These are phyloP conservation scores for Ballota nigra DNA, from an alignment of 257 asterid species.

Conservation along the genomic window DNA sequence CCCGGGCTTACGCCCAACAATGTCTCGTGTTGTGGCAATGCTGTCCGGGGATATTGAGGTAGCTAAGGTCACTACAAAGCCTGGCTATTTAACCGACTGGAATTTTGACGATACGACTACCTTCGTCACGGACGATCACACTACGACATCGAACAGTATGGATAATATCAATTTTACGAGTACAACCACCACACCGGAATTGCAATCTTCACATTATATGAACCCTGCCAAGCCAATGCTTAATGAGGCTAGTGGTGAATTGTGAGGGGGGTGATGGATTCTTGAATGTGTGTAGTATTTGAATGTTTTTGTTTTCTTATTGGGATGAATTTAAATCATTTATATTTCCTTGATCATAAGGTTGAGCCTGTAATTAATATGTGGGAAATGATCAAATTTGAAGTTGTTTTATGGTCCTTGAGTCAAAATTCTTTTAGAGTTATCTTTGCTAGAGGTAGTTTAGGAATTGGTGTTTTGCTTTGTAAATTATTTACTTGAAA, in stretches of 20 bases:
- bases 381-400: too few species aligned
- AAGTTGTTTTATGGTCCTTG: too few species aligned
- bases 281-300: neutral
- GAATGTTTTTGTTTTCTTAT: neutral
- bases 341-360: too few species aligned
- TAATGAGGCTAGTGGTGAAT: neutral
- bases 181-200: too few species aligned
- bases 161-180: constrained; percentile 11
- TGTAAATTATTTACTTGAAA: too few species aligned
- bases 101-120: constrained; percentile 41
- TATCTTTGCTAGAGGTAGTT: too few species aligned
- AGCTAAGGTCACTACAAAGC: constrained; percentile 39
- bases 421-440: too few species aligned
- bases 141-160: constrained; percentile 14
- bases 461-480: too few species aligned
- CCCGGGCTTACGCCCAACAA: constrained; percentile 50
- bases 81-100: constrained; percentile 65
- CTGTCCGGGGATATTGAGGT: constrained; percentile 64
- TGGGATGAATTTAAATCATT: too few species aligned
- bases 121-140: constrained; percentile 16
- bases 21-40: constrained; percentile 73
- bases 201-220: too few species aligned
- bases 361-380: too few species aligned
- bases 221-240: neutral
- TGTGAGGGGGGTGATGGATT: neutral